phyloP scores from a whole-genome alignment of 306 rosid genomes.

The Medicago truncatula region DNA sequence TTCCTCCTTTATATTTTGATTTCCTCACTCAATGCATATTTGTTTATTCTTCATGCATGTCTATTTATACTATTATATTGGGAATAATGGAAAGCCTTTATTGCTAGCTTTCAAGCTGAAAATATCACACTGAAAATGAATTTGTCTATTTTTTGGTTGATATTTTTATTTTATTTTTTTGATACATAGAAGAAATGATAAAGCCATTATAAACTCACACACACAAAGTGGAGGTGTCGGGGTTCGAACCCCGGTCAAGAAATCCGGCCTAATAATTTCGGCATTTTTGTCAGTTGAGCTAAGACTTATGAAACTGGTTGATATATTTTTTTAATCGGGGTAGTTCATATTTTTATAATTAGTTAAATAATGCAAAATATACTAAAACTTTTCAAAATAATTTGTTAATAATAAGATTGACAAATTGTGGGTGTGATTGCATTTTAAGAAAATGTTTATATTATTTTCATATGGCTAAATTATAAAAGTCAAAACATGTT shows the following conservation, averaged over 20 bases:
- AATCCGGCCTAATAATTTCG: no score
- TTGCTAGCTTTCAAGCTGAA: not conserved
- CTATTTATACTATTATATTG: constrained; percentile 4
- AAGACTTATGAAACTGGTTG: no score
- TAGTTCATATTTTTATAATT: not conserved
- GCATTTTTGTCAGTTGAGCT: no score
- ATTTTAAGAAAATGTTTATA: not conserved
- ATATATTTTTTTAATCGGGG: no score
- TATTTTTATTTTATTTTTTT: no score
- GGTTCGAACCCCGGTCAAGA: no score
- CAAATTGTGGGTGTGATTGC: not conserved
- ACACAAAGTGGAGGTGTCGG: no score
- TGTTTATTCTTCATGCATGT: constrained; percentile 24
- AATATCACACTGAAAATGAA: not conserved
- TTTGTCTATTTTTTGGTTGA: not conserved
- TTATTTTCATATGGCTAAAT: no score
- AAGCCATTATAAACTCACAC: no score
- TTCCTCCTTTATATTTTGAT: constrained; percentile 37
- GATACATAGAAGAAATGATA: no score
- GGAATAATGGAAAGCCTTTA: not conserved
- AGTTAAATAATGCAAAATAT: not conserved
- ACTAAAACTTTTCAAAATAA: not conserved
- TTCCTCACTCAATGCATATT: constrained; percentile 36
- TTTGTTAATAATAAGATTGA: constrained; percentile 1
- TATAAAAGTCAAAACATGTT: no score